phyloP scores from a whole-genome alignment of 2,329 filamentous ascomycete genomes.

The Colletotrichum paranaense region DNA sequence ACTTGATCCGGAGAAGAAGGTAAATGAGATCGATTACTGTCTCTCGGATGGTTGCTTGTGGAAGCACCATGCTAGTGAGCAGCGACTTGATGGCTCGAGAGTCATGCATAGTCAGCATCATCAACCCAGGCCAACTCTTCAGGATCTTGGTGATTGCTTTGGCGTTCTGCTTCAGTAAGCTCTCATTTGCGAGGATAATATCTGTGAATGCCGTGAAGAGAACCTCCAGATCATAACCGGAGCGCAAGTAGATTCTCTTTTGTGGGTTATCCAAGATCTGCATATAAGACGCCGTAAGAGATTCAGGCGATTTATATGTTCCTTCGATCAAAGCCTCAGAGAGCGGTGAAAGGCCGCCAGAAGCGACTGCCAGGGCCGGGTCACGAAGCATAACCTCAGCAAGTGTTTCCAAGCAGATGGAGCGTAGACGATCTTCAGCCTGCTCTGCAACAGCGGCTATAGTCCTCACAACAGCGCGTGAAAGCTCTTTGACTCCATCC shows the following conservation, averaged over 20 bases:
- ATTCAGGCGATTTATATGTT: constrained; percentile 91
- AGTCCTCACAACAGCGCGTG: constrained; percentile 86
- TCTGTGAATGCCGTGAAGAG: constrained; percentile 95
- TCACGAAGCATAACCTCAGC: constrained; percentile 92
- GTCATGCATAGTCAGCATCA: constrained; percentile 88
- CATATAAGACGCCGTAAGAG: constrained; percentile 86
- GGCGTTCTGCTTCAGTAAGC: constrained; percentile 82
- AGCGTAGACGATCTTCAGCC: constrained; percentile 84
- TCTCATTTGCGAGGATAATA: constrained; percentile 70
- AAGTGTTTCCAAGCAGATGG: constrained; percentile 92
- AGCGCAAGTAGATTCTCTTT: constrained; percentile 83
- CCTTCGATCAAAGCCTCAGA: constrained; percentile 93
- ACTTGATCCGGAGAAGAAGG: constrained; percentile 84
- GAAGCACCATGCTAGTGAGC: constrained; percentile 70
- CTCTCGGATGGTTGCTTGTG: constrained; percentile 70
- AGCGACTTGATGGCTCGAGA: constrained; percentile 87
- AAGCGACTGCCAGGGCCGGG: constrained; percentile 81
- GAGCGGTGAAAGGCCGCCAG: constrained; percentile 87
- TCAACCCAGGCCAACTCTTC: constrained; percentile 93
- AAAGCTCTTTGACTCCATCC: constrained; percentile 88
- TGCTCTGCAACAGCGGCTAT: constrained; percentile 93
- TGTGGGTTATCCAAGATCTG: constrained; percentile 89
- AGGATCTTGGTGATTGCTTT: constrained; percentile 92
- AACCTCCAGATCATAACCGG: constrained; percentile 89
- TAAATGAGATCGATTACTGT: constrained; percentile 91